Evolutionary conservation across 2,329 filamentous ascomycete species (phyloP).

Genomic region (Corniculantispora saksenae): DNA sequence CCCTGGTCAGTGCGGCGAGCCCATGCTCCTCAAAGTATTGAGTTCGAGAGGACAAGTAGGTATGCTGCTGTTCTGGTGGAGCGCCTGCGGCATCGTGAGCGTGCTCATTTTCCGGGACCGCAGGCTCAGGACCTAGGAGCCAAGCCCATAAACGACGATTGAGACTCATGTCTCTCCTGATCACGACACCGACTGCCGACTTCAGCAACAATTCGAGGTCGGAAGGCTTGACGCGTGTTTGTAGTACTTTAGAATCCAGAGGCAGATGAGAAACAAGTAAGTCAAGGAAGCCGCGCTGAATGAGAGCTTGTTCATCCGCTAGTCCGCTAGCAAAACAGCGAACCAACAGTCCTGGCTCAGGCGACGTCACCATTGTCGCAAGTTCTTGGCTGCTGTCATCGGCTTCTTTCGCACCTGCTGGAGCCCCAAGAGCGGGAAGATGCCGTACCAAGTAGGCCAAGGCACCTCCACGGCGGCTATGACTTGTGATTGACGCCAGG

Average conservation of each 20-base stretch:
- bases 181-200: constrained; percentile 84
- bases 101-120: constrained; percentile 49
- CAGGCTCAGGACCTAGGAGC: constrained; percentile 79
- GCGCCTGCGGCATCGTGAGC: constrained; percentile 47
- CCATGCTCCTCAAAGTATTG: constrained; percentile 85
- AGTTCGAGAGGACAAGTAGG: constrained; percentile 59
- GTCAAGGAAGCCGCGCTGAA: constrained; percentile 92
- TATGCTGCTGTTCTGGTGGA: constrained; percentile 44
- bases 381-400: constrained; percentile 44
- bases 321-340: constrained; percentile 91
- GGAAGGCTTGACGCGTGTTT: constrained; percentile 67
- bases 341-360: constrained; percentile 86
- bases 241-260: constrained; percentile 78
- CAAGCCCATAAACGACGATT: constrained; percentile 95
- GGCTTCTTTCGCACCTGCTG: constrained; percentile 19
- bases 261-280: constrained; percentile 88
- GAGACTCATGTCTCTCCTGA: constrained; percentile 91
- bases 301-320: constrained; percentile 81
- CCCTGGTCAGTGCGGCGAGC: constrained; percentile 69
- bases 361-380: constrained; percentile 72
- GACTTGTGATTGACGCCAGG: constrained; percentile 85
- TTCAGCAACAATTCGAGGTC: constrained; percentile 82
- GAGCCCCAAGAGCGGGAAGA: constrained; percentile 56
- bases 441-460: constrained; percentile 81
- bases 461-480: constrained; percentile 80